A percentile compares a stretch with the other conserved stretches of the same genome.
These are phyloP conservation scores for Chenopodium suecicum DNA, from an alignment of 148 eudicot species.

Conservation along the genomic window DNA sequence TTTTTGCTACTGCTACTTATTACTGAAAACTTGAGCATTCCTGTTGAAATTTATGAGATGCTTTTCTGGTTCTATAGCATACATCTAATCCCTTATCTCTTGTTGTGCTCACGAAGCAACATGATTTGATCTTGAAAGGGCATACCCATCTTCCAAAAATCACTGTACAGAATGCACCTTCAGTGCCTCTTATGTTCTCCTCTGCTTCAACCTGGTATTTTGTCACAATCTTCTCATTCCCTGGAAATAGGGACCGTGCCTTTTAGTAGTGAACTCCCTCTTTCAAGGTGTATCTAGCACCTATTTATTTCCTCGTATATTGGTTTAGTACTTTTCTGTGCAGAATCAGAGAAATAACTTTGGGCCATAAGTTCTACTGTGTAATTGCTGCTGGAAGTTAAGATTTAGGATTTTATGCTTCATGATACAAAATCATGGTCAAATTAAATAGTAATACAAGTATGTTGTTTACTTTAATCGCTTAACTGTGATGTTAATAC, in stretches of 20 bases:
- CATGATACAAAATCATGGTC: not conserved
- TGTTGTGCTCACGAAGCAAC: not conserved
- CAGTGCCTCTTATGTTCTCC: not conserved
- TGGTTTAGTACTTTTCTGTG: not conserved
- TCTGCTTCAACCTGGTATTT: not conserved
- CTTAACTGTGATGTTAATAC: not conserved
- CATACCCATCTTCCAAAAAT: not conserved
- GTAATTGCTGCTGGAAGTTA: not conserved
- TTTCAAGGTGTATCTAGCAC: not conserved
- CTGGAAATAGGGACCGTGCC: not conserved
- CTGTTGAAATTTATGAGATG: slow-evolving; percentile 1
- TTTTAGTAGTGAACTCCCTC: not conserved
- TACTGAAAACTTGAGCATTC: too few relatives aligned
- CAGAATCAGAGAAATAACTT: not conserved
- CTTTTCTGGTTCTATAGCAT: not conserved
- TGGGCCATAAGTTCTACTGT: not conserved
- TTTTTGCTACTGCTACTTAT: too few relatives aligned
- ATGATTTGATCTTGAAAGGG: not conserved
- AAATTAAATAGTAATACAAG: not conserved
- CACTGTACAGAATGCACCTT: not conserved
- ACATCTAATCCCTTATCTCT: not conserved
- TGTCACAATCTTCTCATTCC: not conserved
- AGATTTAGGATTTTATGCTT: not conserved
- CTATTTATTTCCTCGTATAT: not conserved
- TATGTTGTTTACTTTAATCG: not conserved